phyloP scores from a whole-genome alignment of 495 filamentous ascomycete genomes.

The Corynascus novoguineensis region DNA sequence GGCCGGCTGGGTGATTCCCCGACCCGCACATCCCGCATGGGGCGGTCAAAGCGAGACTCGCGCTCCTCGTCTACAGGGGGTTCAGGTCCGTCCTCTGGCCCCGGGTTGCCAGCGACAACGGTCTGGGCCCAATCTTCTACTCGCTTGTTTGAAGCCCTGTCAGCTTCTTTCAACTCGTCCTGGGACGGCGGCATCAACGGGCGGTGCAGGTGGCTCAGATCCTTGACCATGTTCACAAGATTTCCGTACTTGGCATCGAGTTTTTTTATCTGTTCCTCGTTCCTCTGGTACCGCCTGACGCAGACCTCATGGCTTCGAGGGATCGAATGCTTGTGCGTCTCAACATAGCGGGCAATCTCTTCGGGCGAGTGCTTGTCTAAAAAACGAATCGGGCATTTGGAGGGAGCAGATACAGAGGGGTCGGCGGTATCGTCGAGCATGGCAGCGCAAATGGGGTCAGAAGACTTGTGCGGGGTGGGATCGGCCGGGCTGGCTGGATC shows the following conservation, averaged over 20 bases:
- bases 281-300: conserved; percentile 77
- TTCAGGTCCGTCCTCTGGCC: conserved; percentile 32
- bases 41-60: conserved; percentile 67
- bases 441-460: conserved; percentile 58
- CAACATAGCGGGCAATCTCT: conserved; percentile 83
- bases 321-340: conserved; percentile 87
- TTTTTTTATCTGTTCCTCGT: conserved; percentile 72
- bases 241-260: conserved; percentile 89
- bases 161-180: conserved; percentile 40
- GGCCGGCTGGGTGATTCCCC: conserved; percentile 86
- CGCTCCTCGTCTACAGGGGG: conserved; percentile 35
- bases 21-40: conserved; percentile 73
- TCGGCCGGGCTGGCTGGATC: conserved; percentile 23
- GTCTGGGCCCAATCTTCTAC: conserved; percentile 78
- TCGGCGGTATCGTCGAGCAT: conserved; percentile 48
- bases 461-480: conserved; percentile 39
- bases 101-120: conserved; percentile 49
- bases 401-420: conserved; percentile 40
- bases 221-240: conserved; percentile 84
- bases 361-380: conserved; percentile 84
- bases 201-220: conserved; percentile 75
- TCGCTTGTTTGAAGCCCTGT: conserved; percentile 51
- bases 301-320: conserved; percentile 88
- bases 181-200: conserved; percentile 63
- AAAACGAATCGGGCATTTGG: conserved; percentile 82